These are phyloP conservation scores for Fusarium graminum DNA, from an alignment of 2,329 filamentous ascomycete genomes.

Conservation along the genomic window DNA sequence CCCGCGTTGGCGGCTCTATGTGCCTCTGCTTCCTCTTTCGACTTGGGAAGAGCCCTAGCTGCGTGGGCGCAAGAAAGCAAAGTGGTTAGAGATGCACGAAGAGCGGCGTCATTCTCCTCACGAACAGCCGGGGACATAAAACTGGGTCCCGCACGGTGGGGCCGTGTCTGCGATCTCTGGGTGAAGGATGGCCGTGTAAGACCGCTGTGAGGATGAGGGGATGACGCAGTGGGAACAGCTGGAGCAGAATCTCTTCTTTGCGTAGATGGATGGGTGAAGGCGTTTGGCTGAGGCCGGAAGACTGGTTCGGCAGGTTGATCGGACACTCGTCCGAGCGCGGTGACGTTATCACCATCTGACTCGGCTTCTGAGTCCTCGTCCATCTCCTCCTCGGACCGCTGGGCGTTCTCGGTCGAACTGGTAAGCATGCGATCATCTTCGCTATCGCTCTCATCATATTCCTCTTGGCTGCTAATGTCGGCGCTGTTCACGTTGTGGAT, in stretches of 20 bases:
- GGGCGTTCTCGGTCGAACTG: slow-evolving; percentile 68
- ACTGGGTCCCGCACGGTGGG: slow-evolving; percentile 65
- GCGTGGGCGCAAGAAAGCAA: slow-evolving; percentile 95
- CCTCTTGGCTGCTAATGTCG: slow-evolving; percentile 84
- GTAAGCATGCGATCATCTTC: slow-evolving; percentile 80
- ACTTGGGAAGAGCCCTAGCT: slow-evolving; percentile 83
- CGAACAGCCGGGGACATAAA: slow-evolving; percentile 81
- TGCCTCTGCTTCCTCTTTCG: slow-evolving; percentile 61
- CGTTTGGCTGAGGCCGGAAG: slow-evolving; percentile 92
- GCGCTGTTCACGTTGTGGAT: slow-evolving; percentile 59
- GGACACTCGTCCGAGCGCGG: slow-evolving; percentile 76
- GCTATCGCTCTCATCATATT: slow-evolving; percentile 93
- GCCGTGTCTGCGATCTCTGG: slow-evolving; percentile 62
- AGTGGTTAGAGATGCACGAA: slow-evolving; percentile 93
- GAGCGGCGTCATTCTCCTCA: slow-evolving; percentile 90
- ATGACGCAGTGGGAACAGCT: slow-evolving; percentile 58
- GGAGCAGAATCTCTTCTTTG: slow-evolving; percentile 65
- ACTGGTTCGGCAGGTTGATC: slow-evolving; percentile 64
- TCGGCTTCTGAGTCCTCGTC: slow-evolving; percentile 63
- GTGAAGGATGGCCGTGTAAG: slow-evolving; percentile 65
- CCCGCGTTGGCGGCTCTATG: slow-evolving; percentile 53
- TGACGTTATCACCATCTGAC: slow-evolving; percentile 79
- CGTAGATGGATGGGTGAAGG: slow-evolving; percentile 81
- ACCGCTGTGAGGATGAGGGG: slow-evolving; percentile 63
- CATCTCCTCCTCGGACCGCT: slow-evolving; percentile 55